A percentile compares a stretch with the other conserved stretches of the same genome.
These are phyloP conservation scores for Komagataea norvegica DNA, from an alignment of 1,139 yeast species.

Conservation along the genomic window DNA sequence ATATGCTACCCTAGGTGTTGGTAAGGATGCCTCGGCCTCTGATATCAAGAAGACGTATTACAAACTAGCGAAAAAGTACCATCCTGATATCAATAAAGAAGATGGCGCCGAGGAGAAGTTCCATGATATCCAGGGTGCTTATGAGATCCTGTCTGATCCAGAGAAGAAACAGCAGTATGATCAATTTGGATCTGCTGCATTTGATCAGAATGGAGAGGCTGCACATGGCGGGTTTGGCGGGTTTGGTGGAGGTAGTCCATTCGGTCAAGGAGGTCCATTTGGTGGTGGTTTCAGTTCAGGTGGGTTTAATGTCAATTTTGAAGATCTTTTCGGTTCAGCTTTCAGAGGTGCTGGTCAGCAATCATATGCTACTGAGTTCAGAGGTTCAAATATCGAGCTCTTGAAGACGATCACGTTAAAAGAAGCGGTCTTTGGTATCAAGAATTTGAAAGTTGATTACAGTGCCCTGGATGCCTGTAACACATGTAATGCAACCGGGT, in stretches of 20 bases:
- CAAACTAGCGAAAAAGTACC: constrained; percentile 86
- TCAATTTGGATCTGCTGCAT: constrained; percentile 85
- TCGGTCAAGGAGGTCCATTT: constrained; percentile 31
- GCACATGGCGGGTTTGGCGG: constrained; percentile 42
- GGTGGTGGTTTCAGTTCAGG: constrained; percentile 20
- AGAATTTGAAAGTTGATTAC: constrained; percentile 61
- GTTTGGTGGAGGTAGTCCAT: constrained; percentile 42
- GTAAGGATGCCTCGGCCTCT: constrained; percentile 62
- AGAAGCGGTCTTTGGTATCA: constrained; percentile 79
- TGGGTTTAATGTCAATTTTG: constrained; percentile 62
- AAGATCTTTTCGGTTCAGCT: constrained; percentile 81
- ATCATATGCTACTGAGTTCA: constrained; percentile 62
- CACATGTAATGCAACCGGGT: constrained; percentile 80
- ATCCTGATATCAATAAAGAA: constrained; percentile 95
- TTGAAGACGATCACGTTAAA: constrained; percentile 70
- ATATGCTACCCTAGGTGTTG: constrained; percentile 76
- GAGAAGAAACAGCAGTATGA: constrained; percentile 86
- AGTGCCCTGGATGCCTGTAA: constrained; percentile 73
- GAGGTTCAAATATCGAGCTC: constrained; percentile 87
- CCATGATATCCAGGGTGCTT: constrained; percentile 91
- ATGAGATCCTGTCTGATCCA: constrained; percentile 85
- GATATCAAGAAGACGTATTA: constrained; percentile 94
- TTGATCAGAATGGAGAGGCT: constrained; percentile 56
- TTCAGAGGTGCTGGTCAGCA: constrained; percentile 37
- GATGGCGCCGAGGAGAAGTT: constrained; percentile 81